Evolutionary conservation across 352 stramenopile species (phyloP).

Genomic region (Phytophthora chlamydospora): DNA sequence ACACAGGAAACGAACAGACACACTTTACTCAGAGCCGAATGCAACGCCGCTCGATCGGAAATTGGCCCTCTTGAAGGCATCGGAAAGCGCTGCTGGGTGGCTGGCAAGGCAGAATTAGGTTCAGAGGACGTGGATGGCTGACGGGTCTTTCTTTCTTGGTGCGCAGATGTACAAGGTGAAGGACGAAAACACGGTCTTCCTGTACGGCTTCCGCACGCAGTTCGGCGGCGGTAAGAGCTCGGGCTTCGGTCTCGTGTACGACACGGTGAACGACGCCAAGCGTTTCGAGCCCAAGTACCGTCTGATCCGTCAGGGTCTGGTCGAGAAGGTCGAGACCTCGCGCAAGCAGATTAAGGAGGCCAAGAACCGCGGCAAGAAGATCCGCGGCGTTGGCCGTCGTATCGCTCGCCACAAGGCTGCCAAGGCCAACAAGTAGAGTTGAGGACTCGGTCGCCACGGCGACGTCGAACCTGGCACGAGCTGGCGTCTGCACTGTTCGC

Average conservation of each 20-base stretch:
- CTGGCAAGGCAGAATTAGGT: conserved; percentile 18
- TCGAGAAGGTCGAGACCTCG: conserved; percentile 96
- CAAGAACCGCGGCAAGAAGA: conserved; percentile 99
- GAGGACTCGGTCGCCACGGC: conserved; percentile 36
- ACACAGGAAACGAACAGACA: conserved; percentile 17
- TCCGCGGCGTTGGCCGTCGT: conserved; percentile 96
- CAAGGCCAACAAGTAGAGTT: conserved; percentile 95
- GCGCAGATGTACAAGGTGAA: conserved; percentile 96
- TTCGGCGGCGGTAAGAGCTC: conserved; percentile 98
- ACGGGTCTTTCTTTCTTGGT: conserved; percentile 11
- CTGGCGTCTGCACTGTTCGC: conserved; percentile 19
- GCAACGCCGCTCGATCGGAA: neutral
- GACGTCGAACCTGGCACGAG: conserved; percentile 33
- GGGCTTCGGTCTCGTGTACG: conserved; percentile 99
- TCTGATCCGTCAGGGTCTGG: conserved; percentile 91
- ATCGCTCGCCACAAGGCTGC: conserved; percentile 99
- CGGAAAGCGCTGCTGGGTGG: conserved; percentile 10
- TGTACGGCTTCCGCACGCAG: conserved; percentile 98
- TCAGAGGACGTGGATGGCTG: conserved; percentile 15
- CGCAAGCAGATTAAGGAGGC: conserved; percentile 99
- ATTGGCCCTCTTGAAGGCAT: neutral
- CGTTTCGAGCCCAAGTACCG: conserved; percentile 99
- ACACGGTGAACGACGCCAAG: conserved; percentile 97
- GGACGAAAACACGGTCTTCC: conserved; percentile 94
- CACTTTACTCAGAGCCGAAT: conserved; percentile 12